Conservation (phyloP, 192 early-diverging fungal species). For the Coemansia sp. region DNA sequence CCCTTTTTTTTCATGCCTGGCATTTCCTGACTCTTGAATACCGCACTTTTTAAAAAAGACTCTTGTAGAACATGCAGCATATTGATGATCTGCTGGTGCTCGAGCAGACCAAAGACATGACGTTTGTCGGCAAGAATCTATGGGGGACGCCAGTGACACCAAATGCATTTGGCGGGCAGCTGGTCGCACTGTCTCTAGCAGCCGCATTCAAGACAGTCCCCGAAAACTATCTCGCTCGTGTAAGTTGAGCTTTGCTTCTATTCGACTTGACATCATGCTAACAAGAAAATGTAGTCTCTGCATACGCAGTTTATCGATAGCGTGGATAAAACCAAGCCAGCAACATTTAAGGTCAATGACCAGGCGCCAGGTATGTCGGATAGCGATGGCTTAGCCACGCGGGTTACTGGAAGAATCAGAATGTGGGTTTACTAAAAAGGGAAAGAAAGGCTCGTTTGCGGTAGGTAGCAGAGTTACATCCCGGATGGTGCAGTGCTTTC, state of each 20-base stretch:
- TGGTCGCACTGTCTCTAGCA: constrained; percentile 16
- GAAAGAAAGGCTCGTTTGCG: too few species aligned
- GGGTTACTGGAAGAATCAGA: not conserved
- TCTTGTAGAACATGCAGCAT: not conserved
- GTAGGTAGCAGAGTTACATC: constrained; percentile 11
- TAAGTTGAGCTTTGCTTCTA: constrained; percentile 4
- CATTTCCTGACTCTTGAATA: not conserved
- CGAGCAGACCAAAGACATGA: not conserved
- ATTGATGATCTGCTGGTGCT: constrained; percentile 22
- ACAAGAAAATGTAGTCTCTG: constrained; percentile 17
- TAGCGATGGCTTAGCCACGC: not conserved
- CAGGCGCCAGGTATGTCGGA: not conserved
- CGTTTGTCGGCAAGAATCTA: constrained; percentile 4
- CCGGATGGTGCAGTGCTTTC: constrained; percentile 11
- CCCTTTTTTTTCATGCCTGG: too few species aligned
- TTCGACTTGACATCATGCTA: not conserved
- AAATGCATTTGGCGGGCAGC: constrained; percentile 23
- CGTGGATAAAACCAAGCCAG: constrained; percentile 5
- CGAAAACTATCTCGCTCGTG: constrained; percentile 14
- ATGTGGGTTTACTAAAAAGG: not conserved
- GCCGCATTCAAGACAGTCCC: constrained; percentile 24
- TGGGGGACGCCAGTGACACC: constrained; percentile 16
- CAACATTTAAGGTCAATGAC: constrained; percentile 8
- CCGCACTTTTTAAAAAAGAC: not conserved
- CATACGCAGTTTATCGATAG: constrained; percentile 24